Evolutionary conservation across 169 alveolate genomes (phyloP).

Genomic region (Cryptosporidium baileyi): DNA sequence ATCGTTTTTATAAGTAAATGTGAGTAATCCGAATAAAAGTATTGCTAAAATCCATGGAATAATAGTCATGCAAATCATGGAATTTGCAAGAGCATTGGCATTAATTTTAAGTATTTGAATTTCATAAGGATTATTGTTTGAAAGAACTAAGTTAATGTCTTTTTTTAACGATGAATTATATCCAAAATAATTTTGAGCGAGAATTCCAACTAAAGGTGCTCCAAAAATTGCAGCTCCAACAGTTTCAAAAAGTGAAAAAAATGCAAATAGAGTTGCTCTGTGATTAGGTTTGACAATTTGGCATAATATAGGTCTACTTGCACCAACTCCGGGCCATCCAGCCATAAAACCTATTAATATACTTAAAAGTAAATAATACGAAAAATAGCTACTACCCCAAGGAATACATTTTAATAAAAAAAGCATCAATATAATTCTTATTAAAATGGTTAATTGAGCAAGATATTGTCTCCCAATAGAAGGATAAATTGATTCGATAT

Average conservation of each 20-base stretch:
- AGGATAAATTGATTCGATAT: conserved; percentile 71
- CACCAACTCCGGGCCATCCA: conserved; percentile 78
- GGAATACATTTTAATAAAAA: conserved; percentile 72
- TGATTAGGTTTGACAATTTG: conserved; percentile 76
- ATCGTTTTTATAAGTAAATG: conserved; percentile 19
- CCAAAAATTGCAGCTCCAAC: conserved; percentile 75
- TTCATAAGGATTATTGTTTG: background rate
- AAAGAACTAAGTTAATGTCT: background rate
- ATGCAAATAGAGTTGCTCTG: conserved; percentile 75
- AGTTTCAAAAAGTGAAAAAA: conserved; percentile 74
- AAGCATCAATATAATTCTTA: conserved; percentile 73
- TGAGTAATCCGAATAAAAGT: conserved; percentile 31
- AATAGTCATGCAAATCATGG: conserved; percentile 53
- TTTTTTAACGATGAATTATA: conserved; percentile 38
- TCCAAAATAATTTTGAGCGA: conserved; percentile 53
- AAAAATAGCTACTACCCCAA: conserved; percentile 72
- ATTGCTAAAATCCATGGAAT: conserved; percentile 59
- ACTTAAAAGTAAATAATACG: conserved; percentile 71
- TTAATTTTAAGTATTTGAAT: background rate
- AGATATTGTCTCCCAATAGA: conserved; percentile 73
- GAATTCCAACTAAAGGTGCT: conserved; percentile 72
- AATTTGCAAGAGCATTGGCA: conserved; percentile 67
- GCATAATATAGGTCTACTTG: conserved; percentile 74
- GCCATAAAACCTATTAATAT: conserved; percentile 76
- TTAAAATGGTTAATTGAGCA: conserved; percentile 73